Base-by-base conservation (phyloP, 2,329 filamentous ascomycete species). In the Didymella glomerata region DNA sequence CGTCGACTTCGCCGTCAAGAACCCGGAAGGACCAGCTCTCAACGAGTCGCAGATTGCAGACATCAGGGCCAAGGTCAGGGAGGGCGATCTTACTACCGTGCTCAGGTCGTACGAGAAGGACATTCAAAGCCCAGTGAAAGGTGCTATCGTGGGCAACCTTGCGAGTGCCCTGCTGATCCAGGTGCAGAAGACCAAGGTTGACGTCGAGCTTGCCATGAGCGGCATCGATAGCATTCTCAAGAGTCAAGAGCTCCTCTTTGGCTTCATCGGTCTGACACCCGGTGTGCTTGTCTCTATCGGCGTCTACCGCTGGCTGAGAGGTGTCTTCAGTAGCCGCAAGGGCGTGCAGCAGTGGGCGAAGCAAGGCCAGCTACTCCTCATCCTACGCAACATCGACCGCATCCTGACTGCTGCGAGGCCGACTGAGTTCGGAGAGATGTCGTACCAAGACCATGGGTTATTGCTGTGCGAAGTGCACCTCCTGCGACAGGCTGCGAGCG, bases 161-260 rank as follows among this genome's bases (percentile, higher is more conserved):
- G 86, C 98, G 34, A 89, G 94, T 50, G 93, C 94, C 4, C 86
- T 99, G 27, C 83, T 99, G 44, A 98, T 99, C 54, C 95, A 99
- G 74, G 89, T 99, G 36, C 95, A 99, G 73, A 99, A 99, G 83
- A 98, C 95, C 22, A 99, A 99, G 81, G 95, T 99, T 9, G 95
- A 99, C 72, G 88, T 99, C 13, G 95, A 99, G 77, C 89, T 98
- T 61, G 95, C 95, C 14, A 93, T 99, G 80, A 92, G 91, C 60
- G 95, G 95, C 18, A 99, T 99, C 65, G 94, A 99, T 81, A 88
- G 92, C 32, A 85, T 99, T 30, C 84, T 99, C 57, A 97, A 95
- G 80, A 97, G 93, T 71, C 95, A 99, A 74, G 94, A 99, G 75
- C 85, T 99, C 47, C 91, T 99, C 24, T 99, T 99, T 79, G 95